Percentiles rank a stretch among this genome's conserved stretches.
Evolutionary conservation across 2,329 filamentous ascomycete genomes (phyloP).

Genomic region (Teratosphaeria pseudoeucalypti): DNA sequence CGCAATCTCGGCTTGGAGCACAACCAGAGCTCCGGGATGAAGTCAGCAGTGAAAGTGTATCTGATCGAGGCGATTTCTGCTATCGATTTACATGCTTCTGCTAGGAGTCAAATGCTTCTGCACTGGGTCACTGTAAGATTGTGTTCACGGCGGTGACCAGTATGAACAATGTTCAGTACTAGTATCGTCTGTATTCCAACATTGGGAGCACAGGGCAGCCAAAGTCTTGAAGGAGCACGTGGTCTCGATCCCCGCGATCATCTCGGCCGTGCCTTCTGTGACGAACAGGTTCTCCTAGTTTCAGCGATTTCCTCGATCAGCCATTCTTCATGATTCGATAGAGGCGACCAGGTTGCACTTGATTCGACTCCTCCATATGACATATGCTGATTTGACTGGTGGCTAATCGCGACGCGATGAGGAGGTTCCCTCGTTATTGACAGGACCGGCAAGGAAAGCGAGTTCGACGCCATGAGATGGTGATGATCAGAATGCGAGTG

Average conservation of each 20-base stretch:
- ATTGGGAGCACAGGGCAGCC: not conserved
- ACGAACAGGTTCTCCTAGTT: not conserved
- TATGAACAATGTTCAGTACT: not conserved
- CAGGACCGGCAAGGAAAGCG: not conserved
- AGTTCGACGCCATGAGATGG: not conserved
- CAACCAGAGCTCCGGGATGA: not conserved
- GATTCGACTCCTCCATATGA: too few relatives aligned
- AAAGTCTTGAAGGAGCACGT: not conserved
- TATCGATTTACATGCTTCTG: too few relatives aligned
- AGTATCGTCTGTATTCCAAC: too few relatives aligned
- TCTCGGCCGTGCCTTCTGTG: not conserved
- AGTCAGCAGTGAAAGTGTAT: not conserved
- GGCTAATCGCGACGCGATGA: not conserved
- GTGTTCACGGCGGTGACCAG: too few relatives aligned
- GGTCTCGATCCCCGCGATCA: not conserved
- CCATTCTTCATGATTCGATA: too few relatives aligned
- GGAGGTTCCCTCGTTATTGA: too few relatives aligned
- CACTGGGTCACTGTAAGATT: too few relatives aligned
- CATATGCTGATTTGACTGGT: not conserved
- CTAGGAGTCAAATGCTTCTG: too few relatives aligned
- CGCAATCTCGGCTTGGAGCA: not conserved
- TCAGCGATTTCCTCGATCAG: not conserved
- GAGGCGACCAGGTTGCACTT: too few relatives aligned
- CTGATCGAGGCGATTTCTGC: not conserved
- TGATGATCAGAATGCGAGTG: not conserved